Evolutionary conservation across 345 rosid genomes (phyloP), one percentile per base, ranked within the genome.

Genomic region (Hibiscus mutabilis): DNA sequence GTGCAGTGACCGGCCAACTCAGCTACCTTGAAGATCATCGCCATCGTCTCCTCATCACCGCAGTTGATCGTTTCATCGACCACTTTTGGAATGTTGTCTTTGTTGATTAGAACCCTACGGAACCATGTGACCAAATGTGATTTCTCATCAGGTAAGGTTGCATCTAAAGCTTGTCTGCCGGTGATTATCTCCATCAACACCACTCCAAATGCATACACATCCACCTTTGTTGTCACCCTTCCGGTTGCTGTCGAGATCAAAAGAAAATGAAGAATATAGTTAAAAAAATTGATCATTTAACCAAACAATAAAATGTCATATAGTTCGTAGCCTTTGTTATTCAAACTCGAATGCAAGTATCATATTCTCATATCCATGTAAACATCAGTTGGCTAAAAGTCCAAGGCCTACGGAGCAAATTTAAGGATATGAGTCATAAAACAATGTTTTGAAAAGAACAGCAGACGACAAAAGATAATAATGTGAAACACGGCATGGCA

Each of bases 1-100:
- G 98, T 93, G 86, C 97, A 93, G 33, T 93, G 94, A 24, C 92
- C 97, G 4, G 98, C 97, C 21, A 93, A 83, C 81, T 93, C 90
- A 5, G 91, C 92, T 21, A 88, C 96, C 67, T 77, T 84, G 75
- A 59, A 71, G 40, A 93, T 85, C 77, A 85, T 88, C 25, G 69
- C 87, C 47, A 87, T 16, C 46, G 92, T 85, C 76, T 89, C 95
- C 62, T 86, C 92, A 1, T 89, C 87, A 0, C 88, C 87, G 0
- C 80, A 77, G 49, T 88, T 73, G 33, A 93, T 80, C 37, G 87
- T 76, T 60, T 81, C 77, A 49, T 89, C 97, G 2, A 93, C 75
- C 9, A 82, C 85, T 78, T 83, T 82, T 6, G 86, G 82, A 64
- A 93, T 82, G 76, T 77, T 91, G 3, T 91, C 92, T 78, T 86